These are phyloP conservation scores for Bipolaris victoriae DNA, from an alignment of 2,329 filamentous ascomycete species.

Conservation along the genomic window DNA sequence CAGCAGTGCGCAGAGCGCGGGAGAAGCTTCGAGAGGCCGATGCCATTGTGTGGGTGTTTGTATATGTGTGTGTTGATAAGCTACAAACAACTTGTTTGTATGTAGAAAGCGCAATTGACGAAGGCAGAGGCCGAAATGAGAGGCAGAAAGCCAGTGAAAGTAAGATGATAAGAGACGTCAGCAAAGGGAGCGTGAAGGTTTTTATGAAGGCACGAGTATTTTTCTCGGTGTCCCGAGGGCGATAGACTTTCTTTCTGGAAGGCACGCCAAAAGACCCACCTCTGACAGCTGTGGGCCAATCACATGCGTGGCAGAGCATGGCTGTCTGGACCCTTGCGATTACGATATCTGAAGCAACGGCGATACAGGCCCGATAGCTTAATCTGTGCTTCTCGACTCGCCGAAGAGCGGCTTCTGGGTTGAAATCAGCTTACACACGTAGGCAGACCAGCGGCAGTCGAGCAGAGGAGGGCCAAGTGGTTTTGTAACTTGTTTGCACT, in stretches of 20 bases:
- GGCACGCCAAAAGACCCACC: conserved; percentile 18
- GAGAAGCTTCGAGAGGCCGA: conserved; percentile 45
- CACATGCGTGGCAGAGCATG: conserved; percentile 6
- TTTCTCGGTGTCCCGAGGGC: conserved; percentile 20
- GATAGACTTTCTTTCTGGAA: conserved; percentile 30
- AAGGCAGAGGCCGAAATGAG: not conserved
- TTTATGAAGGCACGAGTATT: conserved; percentile 19
- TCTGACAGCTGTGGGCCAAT: conserved; percentile 22
- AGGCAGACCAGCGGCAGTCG: not conserved
- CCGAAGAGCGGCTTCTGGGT: conserved; percentile 18
- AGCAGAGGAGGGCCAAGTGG: conserved; percentile 1
- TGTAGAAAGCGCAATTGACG: conserved; percentile 20
- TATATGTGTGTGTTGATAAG: conserved; percentile 12
- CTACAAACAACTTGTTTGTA: not conserved
- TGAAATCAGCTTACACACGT: not conserved
- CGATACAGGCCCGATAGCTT: conserved; percentile 9
- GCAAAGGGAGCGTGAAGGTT: conserved; percentile 10
- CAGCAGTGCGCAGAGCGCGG: conserved; percentile 49
- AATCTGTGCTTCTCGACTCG: conserved; percentile 16
- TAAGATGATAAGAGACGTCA: conserved; percentile 4
- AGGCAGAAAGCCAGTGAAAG: conserved; percentile 6
- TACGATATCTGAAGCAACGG: conserved; percentile 25
- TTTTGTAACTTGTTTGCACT: conserved; percentile 14
- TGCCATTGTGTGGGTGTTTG: conserved; percentile 35
- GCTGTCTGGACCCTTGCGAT: conserved; percentile 30